Evolutionary conservation across 129 eudicot genomes (phyloP).

Genomic region (Heracleum sosnowskyi): DNA sequence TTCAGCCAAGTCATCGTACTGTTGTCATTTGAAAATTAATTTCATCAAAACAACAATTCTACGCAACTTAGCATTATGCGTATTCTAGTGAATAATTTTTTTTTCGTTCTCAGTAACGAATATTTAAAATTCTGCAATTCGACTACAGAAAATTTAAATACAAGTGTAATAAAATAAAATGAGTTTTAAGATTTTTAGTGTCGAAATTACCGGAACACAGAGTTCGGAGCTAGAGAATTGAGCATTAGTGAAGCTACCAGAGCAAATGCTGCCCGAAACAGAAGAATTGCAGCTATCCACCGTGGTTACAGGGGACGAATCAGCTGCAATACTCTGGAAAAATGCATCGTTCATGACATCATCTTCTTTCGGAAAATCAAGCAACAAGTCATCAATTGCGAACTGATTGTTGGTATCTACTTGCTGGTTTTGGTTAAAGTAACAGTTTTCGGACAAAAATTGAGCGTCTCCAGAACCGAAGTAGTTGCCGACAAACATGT

Average conservation of each 20-base stretch:
- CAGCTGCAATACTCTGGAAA: slow-evolving; percentile 32
- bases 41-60: background rate
- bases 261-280: slow-evolving; percentile 35
- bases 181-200: background rate
- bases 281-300: slow-evolving; percentile 67
- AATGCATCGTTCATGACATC: slow-evolving; percentile 58
- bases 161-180: background rate
- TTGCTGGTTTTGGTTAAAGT: slow-evolving; percentile 27
- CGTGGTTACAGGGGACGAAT: slow-evolving; percentile 41
- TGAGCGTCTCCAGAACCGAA: slow-evolving; percentile 31
- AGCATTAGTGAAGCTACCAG: slow-evolving; percentile 44
- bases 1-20: slow-evolving; percentile 92
- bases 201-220: slow-evolving; percentile 61
- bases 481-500: slow-evolving; percentile 38
- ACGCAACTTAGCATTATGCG: too few species aligned
- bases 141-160: too few species aligned
- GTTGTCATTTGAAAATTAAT: slow-evolving; percentile 5
- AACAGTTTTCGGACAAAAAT: slow-evolving; percentile 8
- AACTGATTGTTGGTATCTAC: slow-evolving; percentile 31
- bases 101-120: too few species aligned
- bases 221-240: slow-evolving; percentile 64
- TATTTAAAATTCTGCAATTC: background rate
- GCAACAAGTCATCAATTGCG: slow-evolving; percentile 58
- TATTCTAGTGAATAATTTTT: too few species aligned
- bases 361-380: slow-evolving; percentile 66